Percentiles rank a stretch among this genome's conserved stretches.
Conservation (phyloP, 2,329 filamentous ascomycete genomes). For the Onygenales sp. region DNA sequence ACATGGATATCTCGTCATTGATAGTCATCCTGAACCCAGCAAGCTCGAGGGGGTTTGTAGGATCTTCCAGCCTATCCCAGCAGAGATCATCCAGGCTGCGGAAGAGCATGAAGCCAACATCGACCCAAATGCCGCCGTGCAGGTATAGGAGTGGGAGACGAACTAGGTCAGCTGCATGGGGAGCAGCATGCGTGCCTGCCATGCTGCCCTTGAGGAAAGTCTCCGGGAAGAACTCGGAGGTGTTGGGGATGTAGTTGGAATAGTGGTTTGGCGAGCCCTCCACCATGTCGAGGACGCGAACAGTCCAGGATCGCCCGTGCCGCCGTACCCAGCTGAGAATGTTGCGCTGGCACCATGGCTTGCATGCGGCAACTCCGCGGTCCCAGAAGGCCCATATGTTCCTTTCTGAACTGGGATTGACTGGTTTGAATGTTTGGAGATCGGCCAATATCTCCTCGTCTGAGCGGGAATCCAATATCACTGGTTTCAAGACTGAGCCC, state of each 20-base stretch:
- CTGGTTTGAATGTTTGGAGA: too few species aligned
- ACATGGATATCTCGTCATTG: conserved; percentile 1
- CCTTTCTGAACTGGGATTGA: conserved; percentile 18
- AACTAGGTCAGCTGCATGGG: conserved; percentile 40
- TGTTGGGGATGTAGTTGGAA: conserved; percentile 23
- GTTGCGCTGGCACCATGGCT: conserved; percentile 31
- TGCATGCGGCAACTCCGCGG: conserved; percentile 25
- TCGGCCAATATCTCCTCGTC: too few species aligned
- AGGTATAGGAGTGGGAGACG: conserved; percentile 32
- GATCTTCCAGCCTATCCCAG: conserved; percentile 30
- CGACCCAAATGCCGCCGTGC: conserved; percentile 34
- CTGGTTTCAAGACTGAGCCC: too few species aligned
- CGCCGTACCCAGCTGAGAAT: conserved; percentile 33
- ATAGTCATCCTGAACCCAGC: conserved; percentile 15
- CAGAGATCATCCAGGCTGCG: conserved; percentile 29
- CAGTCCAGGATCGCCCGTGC: conserved; percentile 30
- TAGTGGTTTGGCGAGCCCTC: conserved; percentile 30
- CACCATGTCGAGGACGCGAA: conserved; percentile 32
- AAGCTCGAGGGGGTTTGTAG: conserved; percentile 25
- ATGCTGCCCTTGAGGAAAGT: conserved; percentile 36
- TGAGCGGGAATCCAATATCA: too few species aligned
- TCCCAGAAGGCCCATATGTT: conserved; percentile 36
- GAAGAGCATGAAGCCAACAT: conserved; percentile 32
- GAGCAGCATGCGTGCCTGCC: conserved; percentile 34
- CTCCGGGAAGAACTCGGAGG: conserved; percentile 28